A percentile compares a stretch with the other conserved stretches of the same genome.
phyloP scores from a whole-genome alignment of 108 stramenopile species.

The Cylindrotheca closterium region DNA sequence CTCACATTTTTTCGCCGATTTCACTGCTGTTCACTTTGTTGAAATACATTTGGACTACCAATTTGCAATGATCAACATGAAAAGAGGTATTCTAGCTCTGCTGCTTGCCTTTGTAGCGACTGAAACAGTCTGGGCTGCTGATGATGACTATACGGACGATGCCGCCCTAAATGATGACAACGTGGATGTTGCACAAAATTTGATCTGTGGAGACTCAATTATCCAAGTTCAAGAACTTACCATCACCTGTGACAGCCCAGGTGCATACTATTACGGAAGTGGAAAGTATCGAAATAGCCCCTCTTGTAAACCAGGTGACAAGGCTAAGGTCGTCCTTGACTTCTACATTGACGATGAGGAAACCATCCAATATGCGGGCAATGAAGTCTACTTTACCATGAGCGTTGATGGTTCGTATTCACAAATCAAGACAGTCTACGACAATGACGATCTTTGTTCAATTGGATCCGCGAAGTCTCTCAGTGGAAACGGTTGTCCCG shows the following conservation, averaged over 20 bases:
- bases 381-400: slow-evolving; percentile 27
- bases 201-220: slow-evolving; percentile 38
- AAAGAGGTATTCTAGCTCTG: too few relatives aligned
- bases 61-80: too few relatives aligned
- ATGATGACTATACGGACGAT: neutral
- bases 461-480: slow-evolving; percentile 18
- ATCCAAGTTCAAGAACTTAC: slow-evolving; percentile 42
- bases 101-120: too few relatives aligned
- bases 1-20: too few relatives aligned
- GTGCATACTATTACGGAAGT: slow-evolving; percentile 60
- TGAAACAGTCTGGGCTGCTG: neutral
- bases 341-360: slow-evolving; percentile 44
- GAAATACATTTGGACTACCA: too few relatives aligned
- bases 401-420: slow-evolving; percentile 16
- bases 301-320: slow-evolving; percentile 45
- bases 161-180: neutral
- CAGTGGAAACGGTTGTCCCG: slow-evolving; percentile 34
- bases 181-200: slow-evolving; percentile 2
- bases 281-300: slow-evolving; percentile 49
- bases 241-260: slow-evolving; percentile 51
- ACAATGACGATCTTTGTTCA: slow-evolving; percentile 35
- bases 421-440: slow-evolving; percentile 14
- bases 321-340: slow-evolving; percentile 28
- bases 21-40: too few relatives aligned
- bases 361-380: slow-evolving; percentile 10